Evolutionary conservation across 768 basidiomycete genomes (phyloP).

Genomic region (Strobilomyces confusus): DNA sequence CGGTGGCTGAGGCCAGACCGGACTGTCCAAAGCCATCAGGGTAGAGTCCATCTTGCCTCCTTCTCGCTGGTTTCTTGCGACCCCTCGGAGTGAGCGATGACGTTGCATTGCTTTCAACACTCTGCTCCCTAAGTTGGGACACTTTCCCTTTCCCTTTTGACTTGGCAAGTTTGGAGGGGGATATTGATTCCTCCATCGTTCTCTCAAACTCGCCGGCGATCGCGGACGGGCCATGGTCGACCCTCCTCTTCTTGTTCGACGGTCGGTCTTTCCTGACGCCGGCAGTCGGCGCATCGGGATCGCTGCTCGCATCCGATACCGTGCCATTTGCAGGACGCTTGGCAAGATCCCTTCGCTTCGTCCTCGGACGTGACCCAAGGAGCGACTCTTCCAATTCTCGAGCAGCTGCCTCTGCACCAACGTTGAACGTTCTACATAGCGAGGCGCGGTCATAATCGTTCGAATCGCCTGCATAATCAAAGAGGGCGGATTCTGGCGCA

Average conservation of each 20-base stretch:
- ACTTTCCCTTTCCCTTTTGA: constrained; percentile 54
- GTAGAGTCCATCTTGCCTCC: constrained; percentile 49
- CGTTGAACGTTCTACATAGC: constrained; percentile 20
- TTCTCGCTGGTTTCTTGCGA: constrained; percentile 57
- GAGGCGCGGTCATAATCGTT: constrained; percentile 22
- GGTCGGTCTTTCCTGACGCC: constrained; percentile 40
- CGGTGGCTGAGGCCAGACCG: constrained; percentile 46
- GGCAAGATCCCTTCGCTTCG: constrained; percentile 42
- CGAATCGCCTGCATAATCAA: constrained; percentile 28
- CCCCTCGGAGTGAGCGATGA: constrained; percentile 43
- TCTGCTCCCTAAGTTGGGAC: constrained; percentile 46
- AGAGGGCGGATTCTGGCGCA: constrained; percentile 26
- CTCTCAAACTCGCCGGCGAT: constrained; percentile 50
- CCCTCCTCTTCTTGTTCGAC: constrained; percentile 57
- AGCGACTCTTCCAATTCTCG: constrained; percentile 54
- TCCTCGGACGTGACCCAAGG: constrained; percentile 35
- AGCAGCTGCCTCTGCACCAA: constrained; percentile 52
- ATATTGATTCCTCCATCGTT: constrained; percentile 35
- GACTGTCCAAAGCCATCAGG: constrained; percentile 48
- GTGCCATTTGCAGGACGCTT: constrained; percentile 49
- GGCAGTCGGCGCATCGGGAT: constrained; percentile 41
- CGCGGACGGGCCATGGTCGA: constrained; percentile 41
- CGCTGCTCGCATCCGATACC: constrained; percentile 59
- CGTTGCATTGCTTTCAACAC: constrained; percentile 48
- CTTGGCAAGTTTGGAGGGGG: constrained; percentile 33